Percentiles rank a stretch among this genome's conserved stretches.
Evolutionary conservation across 208 protist species (phyloP).

Genomic region (Crithidia mellificae): DNA sequence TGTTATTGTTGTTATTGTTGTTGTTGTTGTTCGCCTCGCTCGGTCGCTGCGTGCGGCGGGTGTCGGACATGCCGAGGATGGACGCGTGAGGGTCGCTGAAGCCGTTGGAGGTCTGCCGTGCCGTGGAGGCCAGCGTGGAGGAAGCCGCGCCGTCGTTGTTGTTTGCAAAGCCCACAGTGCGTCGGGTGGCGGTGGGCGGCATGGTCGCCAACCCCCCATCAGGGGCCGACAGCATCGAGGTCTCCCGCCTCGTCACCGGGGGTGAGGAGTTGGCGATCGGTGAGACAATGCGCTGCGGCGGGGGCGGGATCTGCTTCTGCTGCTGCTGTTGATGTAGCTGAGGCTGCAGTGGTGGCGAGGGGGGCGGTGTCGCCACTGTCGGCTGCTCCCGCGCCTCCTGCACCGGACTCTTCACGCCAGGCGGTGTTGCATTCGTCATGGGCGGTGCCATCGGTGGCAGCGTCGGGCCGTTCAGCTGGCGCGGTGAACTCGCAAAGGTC

Average conservation of each 20-base stretch:
- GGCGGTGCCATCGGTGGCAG: background rate
- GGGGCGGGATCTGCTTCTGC: background rate
- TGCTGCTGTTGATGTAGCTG: background rate
- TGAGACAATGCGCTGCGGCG: background rate
- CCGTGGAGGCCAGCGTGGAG: background rate
- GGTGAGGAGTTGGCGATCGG: background rate
- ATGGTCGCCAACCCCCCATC: background rate
- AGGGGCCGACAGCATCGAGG: background rate
- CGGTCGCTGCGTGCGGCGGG: background rate
- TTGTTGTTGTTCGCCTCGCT: background rate
- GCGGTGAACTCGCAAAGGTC: background rate
- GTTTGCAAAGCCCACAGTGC: conserved; percentile 2
- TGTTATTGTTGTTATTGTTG: no score
- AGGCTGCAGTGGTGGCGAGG: background rate
- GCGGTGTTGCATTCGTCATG: background rate
- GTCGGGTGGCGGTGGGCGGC: background rate
- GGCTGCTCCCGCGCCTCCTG: background rate
- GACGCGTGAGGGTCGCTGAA: conserved; percentile 7
- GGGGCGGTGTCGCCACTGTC: background rate
- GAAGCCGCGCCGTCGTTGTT: background rate
- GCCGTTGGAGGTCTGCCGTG: conserved; percentile 2
- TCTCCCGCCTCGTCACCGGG: background rate
- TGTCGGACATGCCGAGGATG: background rate
- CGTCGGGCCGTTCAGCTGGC: background rate
- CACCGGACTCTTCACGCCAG: background rate